Base-by-base conservation (phyloP, 73 alveolate genomes). In the Paraurostyla sp. region DNA sequence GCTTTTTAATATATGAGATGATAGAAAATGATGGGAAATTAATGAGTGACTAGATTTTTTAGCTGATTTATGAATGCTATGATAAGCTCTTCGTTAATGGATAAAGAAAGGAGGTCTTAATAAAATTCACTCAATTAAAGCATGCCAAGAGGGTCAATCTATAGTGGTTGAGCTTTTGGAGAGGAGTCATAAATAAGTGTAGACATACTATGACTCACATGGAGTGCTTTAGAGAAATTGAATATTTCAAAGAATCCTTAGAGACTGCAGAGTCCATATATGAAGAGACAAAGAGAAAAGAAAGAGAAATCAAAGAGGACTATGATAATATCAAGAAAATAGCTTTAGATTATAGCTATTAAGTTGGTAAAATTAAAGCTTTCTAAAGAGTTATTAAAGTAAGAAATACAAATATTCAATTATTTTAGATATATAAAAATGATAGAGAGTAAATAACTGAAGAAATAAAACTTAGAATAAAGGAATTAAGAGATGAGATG, bases 201-300 rank as follows among this genome's bases (percentile, higher is more conserved):
- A 35, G 20, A 38, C 38, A 65, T n/a, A 30, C 82, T 16, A 20
- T 65, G n/a, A n/a, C n/a, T 2, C 38, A 65, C 15, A 6, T 65
- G 18, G 82, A 65, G 38, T 65, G 82, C 58, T 65, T 65, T 35
- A 65, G 46, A 38, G 82, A 65, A 38, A 65, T 65, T 65, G 60
- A 33, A 18, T 65, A 38, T 65, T 65, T 65, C 58, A 65, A 38
- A 38, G 46, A 65, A 38, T 33, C 82, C 23, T 6, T 65, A 2
- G 46, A 38, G 18, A 22, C 35, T 65, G 82, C 82, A 11, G 1
- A 32, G 6, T 0, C 7, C 9, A 38, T 25, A 56, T 40, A 65
- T 18, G 13, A 40, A 22, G 82, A 65, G 7, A n/a, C 25, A 22
- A 11, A 33, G 40, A 11, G 13, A 38, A 11, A 13, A 38, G 18